These are phyloP conservation scores for Gossypium stocksii DNA, from an alignment of 345 rosid species.

Conservation along the genomic window DNA sequence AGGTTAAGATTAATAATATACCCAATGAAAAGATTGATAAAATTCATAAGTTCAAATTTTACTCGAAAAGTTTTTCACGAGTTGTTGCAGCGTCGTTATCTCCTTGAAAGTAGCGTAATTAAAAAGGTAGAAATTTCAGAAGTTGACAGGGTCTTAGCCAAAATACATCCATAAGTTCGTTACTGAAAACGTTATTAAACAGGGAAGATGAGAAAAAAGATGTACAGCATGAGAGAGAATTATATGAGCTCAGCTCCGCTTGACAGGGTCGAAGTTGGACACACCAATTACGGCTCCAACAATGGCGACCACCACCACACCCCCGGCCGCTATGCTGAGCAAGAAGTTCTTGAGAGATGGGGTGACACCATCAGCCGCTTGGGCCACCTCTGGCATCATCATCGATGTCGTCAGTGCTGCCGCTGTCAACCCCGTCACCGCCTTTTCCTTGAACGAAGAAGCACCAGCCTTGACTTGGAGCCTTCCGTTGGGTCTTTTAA, in stretches of 20 bases:
- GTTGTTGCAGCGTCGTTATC: too few species aligned
- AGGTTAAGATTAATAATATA: too few species aligned
- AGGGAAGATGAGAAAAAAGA: conserved; percentile 16
- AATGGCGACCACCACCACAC: conserved; percentile 49
- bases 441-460: conserved; percentile 67
- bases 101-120: too few species aligned
- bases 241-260: conserved; percentile 31
- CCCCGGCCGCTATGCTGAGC: conserved; percentile 86
- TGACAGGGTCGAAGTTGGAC: conserved; percentile 63
- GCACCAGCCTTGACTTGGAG: conserved; percentile 40
- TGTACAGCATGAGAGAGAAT: conserved; percentile 6
- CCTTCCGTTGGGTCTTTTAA: conserved; percentile 23
- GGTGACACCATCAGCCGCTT: conserved; percentile 63
- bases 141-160: not conserved
- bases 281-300: conserved; percentile 76
- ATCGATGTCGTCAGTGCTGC: conserved; percentile 74
- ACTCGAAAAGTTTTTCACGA: too few species aligned
- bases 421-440: conserved; percentile 68
- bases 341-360: conserved; percentile 94
- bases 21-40: too few species aligned
- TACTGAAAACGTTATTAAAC: conserved; percentile 7
- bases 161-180: conserved; percentile 9
- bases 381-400: conserved; percentile 72
- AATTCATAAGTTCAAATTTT: too few species aligned
- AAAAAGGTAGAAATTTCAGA: not conserved